These are phyloP conservation scores for Anthoceros angustus DNA, from an alignment of 225 moss, liverwort and hornwort species.

Conservation along the genomic window DNA sequence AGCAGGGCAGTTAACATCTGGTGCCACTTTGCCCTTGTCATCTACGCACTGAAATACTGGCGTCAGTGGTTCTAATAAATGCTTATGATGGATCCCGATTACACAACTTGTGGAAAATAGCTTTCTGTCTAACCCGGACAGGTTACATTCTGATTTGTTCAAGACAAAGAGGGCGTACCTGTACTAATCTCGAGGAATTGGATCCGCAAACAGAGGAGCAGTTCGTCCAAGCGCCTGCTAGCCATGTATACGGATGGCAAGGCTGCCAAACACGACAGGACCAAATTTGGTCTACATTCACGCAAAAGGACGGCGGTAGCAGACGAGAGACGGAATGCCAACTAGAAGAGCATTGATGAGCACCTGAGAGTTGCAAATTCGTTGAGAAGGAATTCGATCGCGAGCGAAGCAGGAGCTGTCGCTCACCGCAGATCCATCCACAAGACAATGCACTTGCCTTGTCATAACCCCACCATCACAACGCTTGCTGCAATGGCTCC, in stretches of 20 bases:
- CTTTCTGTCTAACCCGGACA: background rate
- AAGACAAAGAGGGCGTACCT: background rate
- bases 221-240: conserved; percentile 2
- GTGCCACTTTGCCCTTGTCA: background rate
- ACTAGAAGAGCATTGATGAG: background rate
- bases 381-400: background rate
- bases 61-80: background rate
- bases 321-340: background rate
- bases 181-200: background rate
- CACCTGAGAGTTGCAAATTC: conserved; percentile 1
- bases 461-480: background rate
- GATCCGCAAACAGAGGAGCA: background rate
- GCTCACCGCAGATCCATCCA: background rate
- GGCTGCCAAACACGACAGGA: background rate
- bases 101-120: background rate
- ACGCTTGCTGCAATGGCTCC: background rate
- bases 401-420: background rate
- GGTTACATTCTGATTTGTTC: background rate
- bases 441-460: background rate
- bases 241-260: background rate
- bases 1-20: background rate
- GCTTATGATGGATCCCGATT: no score
- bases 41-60: background rate
- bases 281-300: no score
- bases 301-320: no score